Conservation (phyloP, 192 early-diverging fungal genomes). For the Rhizophagus sp. region DNA sequence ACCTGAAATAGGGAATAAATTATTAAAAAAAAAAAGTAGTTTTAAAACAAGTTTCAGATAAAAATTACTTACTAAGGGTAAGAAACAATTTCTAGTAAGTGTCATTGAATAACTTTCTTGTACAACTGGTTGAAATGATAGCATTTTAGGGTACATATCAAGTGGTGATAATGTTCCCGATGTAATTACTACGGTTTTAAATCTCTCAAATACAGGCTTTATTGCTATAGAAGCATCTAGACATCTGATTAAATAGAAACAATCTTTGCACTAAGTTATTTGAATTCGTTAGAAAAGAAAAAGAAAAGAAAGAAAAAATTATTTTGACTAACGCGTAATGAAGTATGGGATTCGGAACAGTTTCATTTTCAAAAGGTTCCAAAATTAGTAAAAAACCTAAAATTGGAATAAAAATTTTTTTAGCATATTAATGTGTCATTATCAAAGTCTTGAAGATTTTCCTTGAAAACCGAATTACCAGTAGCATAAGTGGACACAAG, state of each 20-base stretch:
- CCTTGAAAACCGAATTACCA: conserved; percentile 41
- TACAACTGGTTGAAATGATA: conserved; percentile 86
- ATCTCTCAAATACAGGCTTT: conserved; percentile 94
- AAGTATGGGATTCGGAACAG: conserved; percentile 92
- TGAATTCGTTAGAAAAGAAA: neutral
- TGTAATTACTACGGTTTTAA: conserved; percentile 95
- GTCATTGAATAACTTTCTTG: conserved; percentile 97
- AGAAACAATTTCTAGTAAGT: conserved; percentile 90
- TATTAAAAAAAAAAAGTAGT: neutral
- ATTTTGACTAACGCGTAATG: conserved; percentile 68
- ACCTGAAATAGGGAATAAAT: conserved; percentile 43
- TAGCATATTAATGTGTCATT: neutral
- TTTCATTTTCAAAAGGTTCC: conserved; percentile 97
- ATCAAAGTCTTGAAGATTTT: neutral
- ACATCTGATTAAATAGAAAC: conserved; percentile 57
- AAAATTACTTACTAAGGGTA: conserved; percentile 74
- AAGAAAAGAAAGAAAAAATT: neutral
- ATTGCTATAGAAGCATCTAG: conserved; percentile 97
- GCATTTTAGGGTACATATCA: conserved; percentile 95
- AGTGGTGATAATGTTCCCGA: conserved; percentile 99
- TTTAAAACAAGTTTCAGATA: neutral
- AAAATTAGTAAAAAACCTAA: conserved; percentile 87
- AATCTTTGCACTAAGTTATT: neutral
- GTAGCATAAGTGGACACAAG: conserved; percentile 94
- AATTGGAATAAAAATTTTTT: neutral